Evolutionary conservation across 495 filamentous ascomycete genomes (phyloP), one percentile per base, ranked within the genome.

Genomic region (Recurvomyces mirabilis): DNA sequence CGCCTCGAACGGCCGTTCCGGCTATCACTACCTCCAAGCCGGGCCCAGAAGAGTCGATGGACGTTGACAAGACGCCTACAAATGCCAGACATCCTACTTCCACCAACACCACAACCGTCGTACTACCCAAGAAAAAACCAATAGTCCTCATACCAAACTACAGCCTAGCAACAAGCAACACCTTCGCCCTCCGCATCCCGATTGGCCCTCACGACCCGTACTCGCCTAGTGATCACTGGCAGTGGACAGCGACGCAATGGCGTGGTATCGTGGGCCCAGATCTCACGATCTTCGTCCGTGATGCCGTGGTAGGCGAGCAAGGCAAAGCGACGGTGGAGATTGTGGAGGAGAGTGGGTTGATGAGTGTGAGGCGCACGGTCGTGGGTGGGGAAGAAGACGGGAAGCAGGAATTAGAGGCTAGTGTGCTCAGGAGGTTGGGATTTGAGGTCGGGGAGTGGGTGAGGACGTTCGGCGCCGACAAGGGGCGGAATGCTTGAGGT

Each of bases 191-290:
- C 38, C 65, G 69, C 13, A 75, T 88, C 10, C 81, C 81, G 6
- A 82, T 93, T 37, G 64, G 68, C 10, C 36, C 37, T 2, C 23
- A 29, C 21, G 88, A 94, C 52, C 68, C 75, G 2, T 94, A 93
- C 58, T 73, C 74, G 1, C 79, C 84, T 0, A 67, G 84, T 22
- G 87, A 98, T 56, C 91, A 98, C 59, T 98, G 91, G 91, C 87
- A 94, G 63, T 95, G 91, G 91, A 85, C 89, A 69, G 91, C 89
- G 21, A 91, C 84, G 38, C 71, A 94, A 2, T 98, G 89, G 89
- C 79, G 88, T 1, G 82, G 84, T 1, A 82, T 84, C 40, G 73
- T 89, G 0, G 87, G 85, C 0, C 75, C 88, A 0, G 91, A 98
- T 63, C 68, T 95, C 47, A 93, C 86, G 0, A 73, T 98, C 17